phyloP scores from a whole-genome alignment of 371 early-diverging fungal species.

The Rhizopus arrhizus region DNA sequence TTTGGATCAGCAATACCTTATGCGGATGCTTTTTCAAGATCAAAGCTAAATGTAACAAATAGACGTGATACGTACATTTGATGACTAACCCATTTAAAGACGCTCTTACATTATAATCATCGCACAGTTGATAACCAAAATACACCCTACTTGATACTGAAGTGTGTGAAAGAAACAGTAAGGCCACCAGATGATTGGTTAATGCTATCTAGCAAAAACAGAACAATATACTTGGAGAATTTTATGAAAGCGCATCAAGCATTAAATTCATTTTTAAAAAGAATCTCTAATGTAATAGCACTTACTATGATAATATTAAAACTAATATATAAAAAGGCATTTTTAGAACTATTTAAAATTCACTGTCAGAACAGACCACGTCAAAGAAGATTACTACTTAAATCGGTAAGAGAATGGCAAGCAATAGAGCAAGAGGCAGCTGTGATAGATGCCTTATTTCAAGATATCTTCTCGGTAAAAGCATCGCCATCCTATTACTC shows the following conservation, averaged over 20 bases:
- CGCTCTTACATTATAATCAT: constrained; percentile 35
- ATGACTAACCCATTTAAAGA: constrained; percentile 14
- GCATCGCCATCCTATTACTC: constrained; percentile 64
- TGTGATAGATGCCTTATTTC: constrained; percentile 33
- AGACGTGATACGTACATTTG: neutral
- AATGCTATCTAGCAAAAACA: neutral
- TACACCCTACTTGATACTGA: constrained; percentile 23
- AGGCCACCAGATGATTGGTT: constrained; percentile 42
- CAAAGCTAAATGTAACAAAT: constrained; percentile 46
- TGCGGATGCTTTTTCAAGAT: constrained; percentile 60
- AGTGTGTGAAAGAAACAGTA: constrained; percentile 34
- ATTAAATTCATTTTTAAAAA: constrained; percentile 34
- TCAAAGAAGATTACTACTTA: constrained; percentile 65
- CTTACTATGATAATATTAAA: neutral
- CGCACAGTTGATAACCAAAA: constrained; percentile 37
- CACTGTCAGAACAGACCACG: constrained; percentile 74
- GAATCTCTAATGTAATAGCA: constrained; percentile 22
- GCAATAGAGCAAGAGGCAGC: constrained; percentile 58
- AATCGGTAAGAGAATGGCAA: constrained; percentile 69
- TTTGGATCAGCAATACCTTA: constrained; percentile 54
- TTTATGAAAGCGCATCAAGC: constrained; percentile 24
- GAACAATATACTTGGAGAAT: constrained; percentile 8
- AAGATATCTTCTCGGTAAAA: constrained; percentile 11
- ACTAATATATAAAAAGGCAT: constrained; percentile 33
- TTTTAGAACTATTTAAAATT: constrained; percentile 62